phyloP scores from a whole-genome alignment of 352 stramenopile genomes.

The Phytophthora melonis region DNA sequence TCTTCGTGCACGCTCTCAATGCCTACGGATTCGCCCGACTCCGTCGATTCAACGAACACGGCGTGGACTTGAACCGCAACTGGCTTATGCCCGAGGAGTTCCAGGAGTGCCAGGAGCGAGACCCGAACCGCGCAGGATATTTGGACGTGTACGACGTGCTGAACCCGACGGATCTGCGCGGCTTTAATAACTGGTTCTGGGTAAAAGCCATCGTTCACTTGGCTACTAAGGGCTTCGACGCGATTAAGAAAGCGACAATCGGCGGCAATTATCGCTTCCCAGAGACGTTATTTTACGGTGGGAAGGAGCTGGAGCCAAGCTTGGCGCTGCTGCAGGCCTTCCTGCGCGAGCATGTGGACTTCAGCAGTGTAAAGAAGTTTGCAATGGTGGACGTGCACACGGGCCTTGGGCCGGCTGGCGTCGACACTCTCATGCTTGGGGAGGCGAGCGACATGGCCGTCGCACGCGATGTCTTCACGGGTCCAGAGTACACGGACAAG shows the following conservation, averaged over 20 bases:
- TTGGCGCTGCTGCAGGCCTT: conserved; percentile 71
- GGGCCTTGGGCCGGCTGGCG: conserved; percentile 78
- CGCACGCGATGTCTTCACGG: conserved; percentile 43
- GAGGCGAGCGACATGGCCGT: conserved; percentile 30
- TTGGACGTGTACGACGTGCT: conserved; percentile 75
- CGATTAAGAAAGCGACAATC: conserved; percentile 89
- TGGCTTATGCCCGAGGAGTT: conserved; percentile 72
- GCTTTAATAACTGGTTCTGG: conserved; percentile 62
- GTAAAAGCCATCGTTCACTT: conserved; percentile 43
- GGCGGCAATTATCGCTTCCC: conserved; percentile 91
- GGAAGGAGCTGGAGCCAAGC: conserved; percentile 75
- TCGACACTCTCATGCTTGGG: conserved; percentile 69
- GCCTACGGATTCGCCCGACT: conserved; percentile 92
- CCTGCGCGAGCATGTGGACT: conserved; percentile 59
- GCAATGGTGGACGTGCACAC: conserved; percentile 95
- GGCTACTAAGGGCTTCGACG: conserved; percentile 47
- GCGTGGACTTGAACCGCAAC: conserved; percentile 96
- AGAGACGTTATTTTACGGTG: conserved; percentile 89
- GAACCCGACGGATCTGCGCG: conserved; percentile 59
- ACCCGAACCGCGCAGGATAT: conserved; percentile 87
- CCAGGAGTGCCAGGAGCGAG: conserved; percentile 43
- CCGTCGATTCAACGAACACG: conserved; percentile 93
- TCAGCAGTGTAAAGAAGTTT: conserved; percentile 48
- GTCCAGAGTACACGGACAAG: conserved; percentile 35
- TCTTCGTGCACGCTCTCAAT: conserved; percentile 95